phyloP scores from a whole-genome alignment of 2,329 filamentous ascomycete species.

The Aspergillus fumigatus region DNA sequence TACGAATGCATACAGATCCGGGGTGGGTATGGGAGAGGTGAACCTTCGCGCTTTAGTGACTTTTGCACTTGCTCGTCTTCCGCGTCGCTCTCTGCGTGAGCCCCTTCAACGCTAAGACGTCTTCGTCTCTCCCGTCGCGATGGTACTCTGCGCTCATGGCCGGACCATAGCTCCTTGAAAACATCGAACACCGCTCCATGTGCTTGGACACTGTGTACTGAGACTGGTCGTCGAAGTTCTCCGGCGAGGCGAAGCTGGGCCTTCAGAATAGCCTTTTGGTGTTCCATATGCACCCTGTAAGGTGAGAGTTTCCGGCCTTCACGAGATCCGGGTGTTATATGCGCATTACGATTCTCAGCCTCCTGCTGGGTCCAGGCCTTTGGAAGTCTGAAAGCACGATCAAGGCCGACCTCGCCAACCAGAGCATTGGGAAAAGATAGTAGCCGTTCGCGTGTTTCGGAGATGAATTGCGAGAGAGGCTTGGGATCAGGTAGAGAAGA shows the following conservation, averaged over 20 bases:
- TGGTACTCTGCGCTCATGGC: slow-evolving; percentile 48
- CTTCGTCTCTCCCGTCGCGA: slow-evolving; percentile 47
- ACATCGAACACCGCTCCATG: slow-evolving; percentile 57
- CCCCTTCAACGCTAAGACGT: slow-evolving; percentile 27
- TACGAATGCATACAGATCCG: slow-evolving; percentile 93
- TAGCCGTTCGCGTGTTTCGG: slow-evolving; percentile 47
- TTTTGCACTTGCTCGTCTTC: slow-evolving; percentile 17
- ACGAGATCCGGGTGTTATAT: slow-evolving; percentile 55
- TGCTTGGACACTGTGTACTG: slow-evolving; percentile 60
- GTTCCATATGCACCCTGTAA: slow-evolving; percentile 52
- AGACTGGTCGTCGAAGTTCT: slow-evolving; percentile 54
- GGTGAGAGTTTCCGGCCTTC: slow-evolving; percentile 56
- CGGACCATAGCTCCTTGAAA: slow-evolving; percentile 54
- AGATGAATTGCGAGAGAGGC: slow-evolving; percentile 50
- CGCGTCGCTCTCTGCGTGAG: slow-evolving; percentile 27
- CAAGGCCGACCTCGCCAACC: slow-evolving; percentile 60
- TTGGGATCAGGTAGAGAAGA: slow-evolving; percentile 50
- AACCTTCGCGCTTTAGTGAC: background rate
- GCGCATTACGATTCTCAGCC: slow-evolving; percentile 26
- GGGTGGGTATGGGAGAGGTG: slow-evolving; percentile 67
- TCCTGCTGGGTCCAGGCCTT: slow-evolving; percentile 42
- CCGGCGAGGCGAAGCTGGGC: slow-evolving; percentile 57
- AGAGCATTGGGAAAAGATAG: slow-evolving; percentile 51
- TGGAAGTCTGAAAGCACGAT: slow-evolving; percentile 58
- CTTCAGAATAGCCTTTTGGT: slow-evolving; percentile 55